phyloP scores from a whole-genome alignment of 2,329 filamentous ascomycete genomes.

The Eutypa lata region DNA sequence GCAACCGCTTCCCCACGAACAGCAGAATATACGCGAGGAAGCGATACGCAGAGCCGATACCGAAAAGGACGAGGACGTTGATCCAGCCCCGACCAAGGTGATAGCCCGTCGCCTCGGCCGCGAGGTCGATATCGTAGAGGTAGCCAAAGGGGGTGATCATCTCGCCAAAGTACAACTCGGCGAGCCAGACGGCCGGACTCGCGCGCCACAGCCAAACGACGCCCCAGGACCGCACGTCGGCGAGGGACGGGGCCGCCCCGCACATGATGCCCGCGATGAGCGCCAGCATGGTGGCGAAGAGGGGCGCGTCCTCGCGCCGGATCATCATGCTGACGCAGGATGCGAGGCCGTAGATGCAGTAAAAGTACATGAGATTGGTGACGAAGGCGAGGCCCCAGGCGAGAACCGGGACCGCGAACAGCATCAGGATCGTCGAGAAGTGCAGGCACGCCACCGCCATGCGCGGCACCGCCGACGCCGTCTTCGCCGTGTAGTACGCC shows the following conservation, averaged over 20 bases:
- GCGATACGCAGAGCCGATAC: conserved; percentile 43
- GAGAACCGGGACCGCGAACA: conserved; percentile 49
- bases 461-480: conserved; percentile 47
- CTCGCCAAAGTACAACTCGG: conserved; percentile 53
- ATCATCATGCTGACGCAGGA: conserved; percentile 51
- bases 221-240: conserved; percentile 47
- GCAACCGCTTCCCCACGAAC: conserved; percentile 28
- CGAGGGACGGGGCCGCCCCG: conserved; percentile 49
- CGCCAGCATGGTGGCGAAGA: conserved; percentile 52
- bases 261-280: conserved; percentile 53
- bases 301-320: conserved; percentile 53
- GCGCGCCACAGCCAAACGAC: conserved; percentile 54
- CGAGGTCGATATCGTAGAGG: conserved; percentile 48
- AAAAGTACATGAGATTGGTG: conserved; percentile 55
- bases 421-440: conserved; percentile 48
- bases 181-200: conserved; percentile 53
- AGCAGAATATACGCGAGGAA: conserved; percentile 42
- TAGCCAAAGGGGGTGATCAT: conserved; percentile 46
- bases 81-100: conserved; percentile 39
- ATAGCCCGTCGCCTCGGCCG: conserved; percentile 41
- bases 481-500: conserved; percentile 57
- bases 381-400: conserved; percentile 45
- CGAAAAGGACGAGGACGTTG: conserved; percentile 43
- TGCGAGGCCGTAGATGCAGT: conserved; percentile 55
- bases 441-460: conserved; percentile 51